Evolutionary conservation across 192 early-diverging fungal species (phyloP), one percentile per base, ranked within the genome.

Genomic region (Backusella liffmaniae): DNA sequence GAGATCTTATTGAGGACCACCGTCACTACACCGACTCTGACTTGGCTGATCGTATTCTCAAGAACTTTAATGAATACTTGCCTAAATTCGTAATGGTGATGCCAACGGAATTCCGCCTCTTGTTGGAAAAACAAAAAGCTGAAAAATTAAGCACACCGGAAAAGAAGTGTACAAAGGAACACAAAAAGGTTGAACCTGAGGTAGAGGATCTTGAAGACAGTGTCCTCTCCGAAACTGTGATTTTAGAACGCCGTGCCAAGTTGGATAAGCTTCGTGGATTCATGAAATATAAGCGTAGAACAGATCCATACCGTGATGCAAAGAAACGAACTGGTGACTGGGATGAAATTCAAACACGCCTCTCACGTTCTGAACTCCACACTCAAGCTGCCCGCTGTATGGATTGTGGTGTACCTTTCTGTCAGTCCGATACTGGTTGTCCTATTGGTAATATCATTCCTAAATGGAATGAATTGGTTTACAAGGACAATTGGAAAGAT

Each of bases 381-480:
- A 90, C 94, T 44, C 98, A 99, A 87, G 95, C 98, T 26, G 94
- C 98, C 7, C 91, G 98, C 46, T 99, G 98, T 88, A 98, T 99
- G 91, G 96, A 96, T 79, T 96, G 98, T 83, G 98, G 98, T 85
- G 92, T 98, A 34, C 97, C 98, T 53, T 98, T 98, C 92, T 99
- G 98, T 86, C 97, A 99, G 88, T 94, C 93, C n/a, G 96, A 97
- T 80, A 92, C 91, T 73, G 98, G 98, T 41, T 99, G 98, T 82
- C 98, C 98, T 23, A 97, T 99, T 62, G 95, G 98, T 75, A 99
- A 99, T 86, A 93, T 99, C 66, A 98, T 99, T 78, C 98, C 98
- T 69, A 97, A 97, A 86, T 99, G 96, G 96, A 99, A 99, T 83
- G 97, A 99, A 65, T 87, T 99, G 23, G 93, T 99, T 23, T 99